phyloP scores from a whole-genome alignment of 257 asterid species.

The Scutellaria minor region DNA sequence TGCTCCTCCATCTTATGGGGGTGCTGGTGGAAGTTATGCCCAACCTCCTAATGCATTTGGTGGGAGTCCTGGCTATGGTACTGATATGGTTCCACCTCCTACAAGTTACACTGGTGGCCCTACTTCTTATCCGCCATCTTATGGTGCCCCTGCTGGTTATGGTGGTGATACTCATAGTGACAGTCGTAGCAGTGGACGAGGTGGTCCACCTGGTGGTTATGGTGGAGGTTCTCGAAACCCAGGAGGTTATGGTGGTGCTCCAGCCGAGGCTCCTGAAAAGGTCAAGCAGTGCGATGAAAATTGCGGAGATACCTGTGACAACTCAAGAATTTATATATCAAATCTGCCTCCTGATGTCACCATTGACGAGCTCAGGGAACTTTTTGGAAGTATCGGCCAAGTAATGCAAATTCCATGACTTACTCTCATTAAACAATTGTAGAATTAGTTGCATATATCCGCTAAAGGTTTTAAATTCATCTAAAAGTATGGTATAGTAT shows the following conservation, averaged over 20 bases:
- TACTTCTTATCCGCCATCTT: slow-evolving; percentile 87
- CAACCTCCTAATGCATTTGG: slow-evolving; percentile 72
- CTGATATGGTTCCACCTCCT: slow-evolving; percentile 87
- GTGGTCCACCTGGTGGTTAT: slow-evolving; percentile 73
- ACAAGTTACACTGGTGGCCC: slow-evolving; percentile 90
- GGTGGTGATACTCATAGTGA: slow-evolving; percentile 59
- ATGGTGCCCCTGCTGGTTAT: slow-evolving; percentile 83
- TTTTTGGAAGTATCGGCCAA: slow-evolving; percentile 99
- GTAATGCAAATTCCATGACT: slow-evolving; percentile 59
- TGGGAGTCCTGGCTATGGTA: slow-evolving; percentile 65
- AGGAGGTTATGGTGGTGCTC: slow-evolving; percentile 71
- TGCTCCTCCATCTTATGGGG: slow-evolving; percentile 76
- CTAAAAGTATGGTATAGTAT: slow-evolving; percentile 8
- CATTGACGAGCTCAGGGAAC: slow-evolving; percentile 84
- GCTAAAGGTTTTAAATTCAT: slow-evolving; percentile 1
- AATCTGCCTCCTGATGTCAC: slow-evolving; percentile 98
- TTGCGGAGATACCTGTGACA: slow-evolving; percentile 95
- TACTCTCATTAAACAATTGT: slow-evolving; percentile 22
- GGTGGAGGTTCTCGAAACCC: slow-evolving; percentile 67
- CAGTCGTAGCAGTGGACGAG: slow-evolving; percentile 75
- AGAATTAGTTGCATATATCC: slow-evolving; percentile 21
- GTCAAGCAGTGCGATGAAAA: slow-evolving; percentile 95
- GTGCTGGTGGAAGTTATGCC: slow-evolving; percentile 60
- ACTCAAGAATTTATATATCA: slow-evolving; percentile 93
- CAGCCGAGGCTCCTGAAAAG: slow-evolving; percentile 68